Conservation (phyloP, 2,329 filamentous ascomycete genomes). For the Leptographium procerum region DNA sequence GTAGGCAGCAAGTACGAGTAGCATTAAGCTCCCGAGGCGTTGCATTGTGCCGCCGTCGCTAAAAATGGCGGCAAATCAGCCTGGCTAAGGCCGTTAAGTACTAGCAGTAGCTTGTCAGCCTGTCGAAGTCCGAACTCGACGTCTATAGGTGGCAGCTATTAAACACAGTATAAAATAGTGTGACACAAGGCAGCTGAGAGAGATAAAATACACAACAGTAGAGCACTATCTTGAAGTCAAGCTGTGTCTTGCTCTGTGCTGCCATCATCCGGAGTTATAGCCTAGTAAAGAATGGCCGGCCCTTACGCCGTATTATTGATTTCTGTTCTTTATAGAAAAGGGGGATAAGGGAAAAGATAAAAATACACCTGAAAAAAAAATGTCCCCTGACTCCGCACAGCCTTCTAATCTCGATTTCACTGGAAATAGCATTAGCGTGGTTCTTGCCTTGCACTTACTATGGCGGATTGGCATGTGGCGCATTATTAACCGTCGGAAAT, state of each 20-base stretch:
- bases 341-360: too few species aligned
- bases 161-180: not conserved
- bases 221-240: not conserved
- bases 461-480: not conserved
- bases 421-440: not conserved
- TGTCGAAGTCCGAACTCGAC: not conserved
- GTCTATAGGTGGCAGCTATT: too few species aligned
- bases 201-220: too few species aligned
- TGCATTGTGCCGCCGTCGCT: not conserved
- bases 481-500: not conserved
- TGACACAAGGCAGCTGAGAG: not conserved
- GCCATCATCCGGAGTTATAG: too few species aligned
- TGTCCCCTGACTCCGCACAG: not conserved
- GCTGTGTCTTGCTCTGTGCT: not conserved
- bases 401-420: not conserved
- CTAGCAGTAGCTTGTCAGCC: not conserved
- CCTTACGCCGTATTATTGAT: too few species aligned
- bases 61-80: not conserved
- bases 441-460: not conserved
- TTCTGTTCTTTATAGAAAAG: too few species aligned
- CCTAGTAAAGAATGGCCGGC: too few species aligned
- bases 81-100: not conserved
- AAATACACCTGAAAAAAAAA: too few species aligned
- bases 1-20: not conserved
- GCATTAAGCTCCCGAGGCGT: not conserved